Evolutionary conservation across 2,329 filamentous ascomycete species (phyloP).

Genomic region (Penicillium sp.): DNA sequence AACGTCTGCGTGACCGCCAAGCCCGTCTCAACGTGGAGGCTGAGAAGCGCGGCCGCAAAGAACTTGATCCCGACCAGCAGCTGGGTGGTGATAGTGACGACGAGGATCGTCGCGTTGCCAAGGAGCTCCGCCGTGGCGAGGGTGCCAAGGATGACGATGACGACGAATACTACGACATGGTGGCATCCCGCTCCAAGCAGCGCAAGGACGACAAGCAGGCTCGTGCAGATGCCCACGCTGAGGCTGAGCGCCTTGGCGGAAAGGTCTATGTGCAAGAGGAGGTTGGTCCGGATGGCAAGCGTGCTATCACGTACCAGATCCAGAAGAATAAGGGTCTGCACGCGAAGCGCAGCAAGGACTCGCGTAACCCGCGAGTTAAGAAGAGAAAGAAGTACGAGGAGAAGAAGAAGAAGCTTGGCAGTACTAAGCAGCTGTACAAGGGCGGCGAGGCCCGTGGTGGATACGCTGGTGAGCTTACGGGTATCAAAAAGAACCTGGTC

Average conservation of each 20-base stretch:
- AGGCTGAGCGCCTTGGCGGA: constrained; percentile 56
- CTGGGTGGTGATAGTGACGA: constrained; percentile 70
- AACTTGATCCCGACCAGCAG: constrained; percentile 60
- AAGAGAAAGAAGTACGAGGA: constrained; percentile 95
- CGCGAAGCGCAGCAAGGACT: constrained; percentile 87
- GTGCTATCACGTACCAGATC: constrained; percentile 89
- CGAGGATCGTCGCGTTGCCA: constrained; percentile 57
- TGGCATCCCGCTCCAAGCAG: constrained; percentile 59
- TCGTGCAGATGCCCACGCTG: constrained; percentile 54
- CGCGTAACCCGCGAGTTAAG: constrained; percentile 93
- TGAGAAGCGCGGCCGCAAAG: constrained; percentile 72
- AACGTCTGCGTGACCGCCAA: constrained; percentile 81
- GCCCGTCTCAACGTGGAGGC: constrained; percentile 85
- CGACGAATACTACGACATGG: constrained; percentile 79
- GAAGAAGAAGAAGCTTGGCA: constrained; percentile 95
- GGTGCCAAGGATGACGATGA: constrained; percentile 40
- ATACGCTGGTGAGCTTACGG: constrained; percentile 87
- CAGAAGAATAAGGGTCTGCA: constrained; percentile 96
- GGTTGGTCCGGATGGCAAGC: constrained; percentile 78
- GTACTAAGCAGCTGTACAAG: constrained; percentile 81
- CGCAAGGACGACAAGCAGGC: constrained; percentile 74
- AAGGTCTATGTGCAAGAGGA: constrained; percentile 65
- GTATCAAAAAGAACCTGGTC: constrained; percentile 90
- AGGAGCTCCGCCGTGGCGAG: constrained; percentile 43
- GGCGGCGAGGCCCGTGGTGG: constrained; percentile 79